phyloP scores from a whole-genome alignment of 169 alveolate species.

The Theileria sp. region DNA sequence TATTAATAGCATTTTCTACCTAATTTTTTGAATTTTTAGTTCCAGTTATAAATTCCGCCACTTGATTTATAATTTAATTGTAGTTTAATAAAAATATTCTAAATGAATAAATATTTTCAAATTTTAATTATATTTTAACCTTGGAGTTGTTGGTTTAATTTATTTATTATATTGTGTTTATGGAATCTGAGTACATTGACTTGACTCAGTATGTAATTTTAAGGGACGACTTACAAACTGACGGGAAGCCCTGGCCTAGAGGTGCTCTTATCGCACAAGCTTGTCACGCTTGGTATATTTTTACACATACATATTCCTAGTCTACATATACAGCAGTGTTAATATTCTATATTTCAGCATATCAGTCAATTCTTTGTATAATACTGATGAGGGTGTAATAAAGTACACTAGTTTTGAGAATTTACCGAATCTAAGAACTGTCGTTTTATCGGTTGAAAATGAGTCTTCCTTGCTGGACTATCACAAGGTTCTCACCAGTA shows the following conservation, averaged over 20 bases:
- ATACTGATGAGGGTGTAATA: conserved; percentile 44
- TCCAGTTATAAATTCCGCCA: background rate
- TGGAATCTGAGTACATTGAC: background rate
- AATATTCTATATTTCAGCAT: conserved; percentile 25
- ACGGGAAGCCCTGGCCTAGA: conserved; percentile 66
- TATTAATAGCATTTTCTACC: background rate
- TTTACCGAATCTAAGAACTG: conserved; percentile 62
- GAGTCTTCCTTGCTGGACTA: conserved; percentile 43
- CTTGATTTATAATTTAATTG: background rate
- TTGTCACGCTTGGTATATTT: conserved; percentile 70
- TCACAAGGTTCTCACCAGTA: conserved; percentile 38
- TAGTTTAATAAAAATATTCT: background rate
- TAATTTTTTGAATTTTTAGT: no score
- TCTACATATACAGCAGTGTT: background rate
- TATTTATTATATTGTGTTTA: background rate
- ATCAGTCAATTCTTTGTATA: conserved; percentile 58
- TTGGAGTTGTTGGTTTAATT: background rate
- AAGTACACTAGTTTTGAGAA: conserved; percentile 60
- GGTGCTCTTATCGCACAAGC: conserved; percentile 73
- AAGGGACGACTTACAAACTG: conserved; percentile 46
- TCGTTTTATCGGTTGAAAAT: conserved; percentile 45
- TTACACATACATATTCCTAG: background rate
- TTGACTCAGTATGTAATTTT: conserved; percentile 25
- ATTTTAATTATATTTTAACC: background rate
- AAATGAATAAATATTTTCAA: background rate